phyloP scores from a whole-genome alignment of 1,284 basidiomycete species.

The Fomitiporia mediterranea region DNA sequence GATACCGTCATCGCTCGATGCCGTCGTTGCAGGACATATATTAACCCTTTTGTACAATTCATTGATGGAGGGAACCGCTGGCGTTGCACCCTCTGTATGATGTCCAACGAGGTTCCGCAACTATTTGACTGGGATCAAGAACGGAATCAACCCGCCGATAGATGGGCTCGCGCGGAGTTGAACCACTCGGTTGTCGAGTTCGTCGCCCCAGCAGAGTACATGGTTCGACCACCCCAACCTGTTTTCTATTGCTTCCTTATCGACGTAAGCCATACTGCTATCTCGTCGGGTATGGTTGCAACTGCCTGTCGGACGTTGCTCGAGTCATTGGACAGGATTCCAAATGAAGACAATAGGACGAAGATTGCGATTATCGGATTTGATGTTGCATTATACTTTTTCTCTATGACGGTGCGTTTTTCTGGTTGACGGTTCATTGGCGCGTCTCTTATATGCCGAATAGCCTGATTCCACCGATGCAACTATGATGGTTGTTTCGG shows the following conservation, averaged over 20 bases:
- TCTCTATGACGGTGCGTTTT: slow-evolving; percentile 73
- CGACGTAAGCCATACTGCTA: slow-evolving; percentile 90
- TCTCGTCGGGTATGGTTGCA: slow-evolving; percentile 95
- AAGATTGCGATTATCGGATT: slow-evolving; percentile 93
- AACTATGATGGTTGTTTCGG: slow-evolving; percentile 95
- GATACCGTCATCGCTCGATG: slow-evolving; percentile 98
- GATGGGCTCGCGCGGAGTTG: slow-evolving; percentile 92
- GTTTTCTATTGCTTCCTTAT: slow-evolving; percentile 97
- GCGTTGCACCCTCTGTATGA: slow-evolving; percentile 99
- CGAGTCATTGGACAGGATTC: slow-evolving; percentile 92
- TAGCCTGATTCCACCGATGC: slow-evolving; percentile 82
- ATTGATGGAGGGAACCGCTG: slow-evolving; percentile 97
- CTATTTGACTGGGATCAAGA: slow-evolving; percentile 98
- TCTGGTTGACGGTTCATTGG: slow-evolving; percentile 7
- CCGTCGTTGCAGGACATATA: slow-evolving; percentile 95
- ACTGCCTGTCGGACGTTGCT: slow-evolving; percentile 95
- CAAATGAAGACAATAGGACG: slow-evolving; percentile 90
- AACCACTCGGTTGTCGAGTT: slow-evolving; percentile 95
- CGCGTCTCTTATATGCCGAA: slow-evolving; percentile 4
- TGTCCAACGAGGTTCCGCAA: slow-evolving; percentile 98
- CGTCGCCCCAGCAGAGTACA: slow-evolving; percentile 98
- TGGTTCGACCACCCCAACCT: slow-evolving; percentile 97
- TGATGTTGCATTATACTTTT: slow-evolving; percentile 94
- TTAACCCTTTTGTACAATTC: slow-evolving; percentile 98
- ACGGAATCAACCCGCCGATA: slow-evolving; percentile 90